Conservation (phyloP, 352 stramenopile species). For the Globisporangium okanoganense region DNA sequence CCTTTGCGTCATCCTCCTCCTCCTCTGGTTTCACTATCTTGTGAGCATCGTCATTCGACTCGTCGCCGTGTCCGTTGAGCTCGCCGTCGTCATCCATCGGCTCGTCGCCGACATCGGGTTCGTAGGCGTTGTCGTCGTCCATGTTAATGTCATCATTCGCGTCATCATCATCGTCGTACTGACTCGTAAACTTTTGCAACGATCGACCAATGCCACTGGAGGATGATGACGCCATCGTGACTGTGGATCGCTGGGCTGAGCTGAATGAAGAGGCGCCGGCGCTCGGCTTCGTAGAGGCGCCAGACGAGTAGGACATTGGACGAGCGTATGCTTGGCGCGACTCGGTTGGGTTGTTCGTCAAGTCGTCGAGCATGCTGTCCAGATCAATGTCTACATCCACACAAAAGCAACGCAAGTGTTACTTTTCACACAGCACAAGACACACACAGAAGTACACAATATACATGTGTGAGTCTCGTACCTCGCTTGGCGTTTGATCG, state of each 20-base stretch:
- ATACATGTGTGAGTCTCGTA: conserved; percentile 8
- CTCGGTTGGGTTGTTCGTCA: conserved; percentile 82
- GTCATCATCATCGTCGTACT: conserved; percentile 21
- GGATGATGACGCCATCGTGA: conserved; percentile 6
- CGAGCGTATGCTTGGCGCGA: conserved; percentile 40
- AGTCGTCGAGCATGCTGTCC: conserved; percentile 82
- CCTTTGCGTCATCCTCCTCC: conserved; percentile 15
- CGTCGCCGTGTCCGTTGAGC: background rate
- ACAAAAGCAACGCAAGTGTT: conserved; percentile 1
- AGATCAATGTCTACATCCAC: conserved; percentile 67
- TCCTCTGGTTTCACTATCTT: conserved; percentile 20
- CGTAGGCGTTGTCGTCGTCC: conserved; percentile 17
- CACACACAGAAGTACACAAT: background rate
- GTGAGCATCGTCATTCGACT: background rate
- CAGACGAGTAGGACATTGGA: conserved; percentile 56
- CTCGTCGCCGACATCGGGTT: conserved; percentile 13
- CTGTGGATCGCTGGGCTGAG: conserved; percentile 10
- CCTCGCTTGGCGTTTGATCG: conserved; percentile 41
- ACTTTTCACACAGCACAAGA: background rate
- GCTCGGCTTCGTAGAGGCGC: conserved; percentile 23
- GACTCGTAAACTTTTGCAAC: conserved; percentile 12
- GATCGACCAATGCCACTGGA: conserved; percentile 13
- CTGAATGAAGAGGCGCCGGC: conserved; percentile 13
- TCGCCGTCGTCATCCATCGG: conserved; percentile 20
- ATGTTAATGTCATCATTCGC: conserved; percentile 17